Percentiles rank a stretch among this genome's conserved stretches.
Conservation (phyloP, 1,139 yeast species). For the Suhomyces chickasaworum region DNA sequence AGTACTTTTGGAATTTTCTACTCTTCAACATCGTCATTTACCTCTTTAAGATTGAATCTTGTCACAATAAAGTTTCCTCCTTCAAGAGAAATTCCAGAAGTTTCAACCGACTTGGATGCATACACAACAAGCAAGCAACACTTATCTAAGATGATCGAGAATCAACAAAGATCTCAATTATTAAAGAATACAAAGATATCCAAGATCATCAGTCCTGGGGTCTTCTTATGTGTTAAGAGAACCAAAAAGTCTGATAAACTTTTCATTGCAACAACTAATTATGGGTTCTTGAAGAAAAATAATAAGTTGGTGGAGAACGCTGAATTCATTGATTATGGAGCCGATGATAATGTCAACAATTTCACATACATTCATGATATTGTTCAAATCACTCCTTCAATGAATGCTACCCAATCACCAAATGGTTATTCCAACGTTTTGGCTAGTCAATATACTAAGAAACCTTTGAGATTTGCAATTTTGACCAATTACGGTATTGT, state of each 20-base stretch:
- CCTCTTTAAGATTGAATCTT: conserved; percentile 36
- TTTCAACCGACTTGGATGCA: conserved; percentile 51
- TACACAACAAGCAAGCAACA: conserved; percentile 46
- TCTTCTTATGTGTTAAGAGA: conserved; percentile 58
- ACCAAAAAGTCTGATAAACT: conserved; percentile 52
- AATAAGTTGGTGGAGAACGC: conserved; percentile 79
- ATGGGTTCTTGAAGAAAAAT: conserved; percentile 75
- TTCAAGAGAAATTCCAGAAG: conserved; percentile 59
- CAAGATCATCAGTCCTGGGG: conserved; percentile 78
- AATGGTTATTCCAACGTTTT: conserved; percentile 80
- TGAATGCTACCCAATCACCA: conserved; percentile 72
- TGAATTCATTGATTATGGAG: conserved; percentile 64
- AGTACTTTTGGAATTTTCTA: conserved; percentile 33
- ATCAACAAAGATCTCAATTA: conserved; percentile 49
- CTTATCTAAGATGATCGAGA: conserved; percentile 42
- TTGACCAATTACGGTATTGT: conserved; percentile 79
- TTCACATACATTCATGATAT: conserved; percentile 65
- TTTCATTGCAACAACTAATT: conserved; percentile 80
- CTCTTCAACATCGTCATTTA: conserved; percentile 11
- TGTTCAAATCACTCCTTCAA: conserved; percentile 66
- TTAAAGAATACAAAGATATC: conserved; percentile 50
- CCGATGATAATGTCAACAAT: conserved; percentile 25
- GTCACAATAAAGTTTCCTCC: conserved; percentile 75
- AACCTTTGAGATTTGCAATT: conserved; percentile 71
- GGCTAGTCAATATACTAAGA: conserved; percentile 76